Conservation (phyloP, 345 rosid genomes). For the Pseudoturritis turrita region DNA sequence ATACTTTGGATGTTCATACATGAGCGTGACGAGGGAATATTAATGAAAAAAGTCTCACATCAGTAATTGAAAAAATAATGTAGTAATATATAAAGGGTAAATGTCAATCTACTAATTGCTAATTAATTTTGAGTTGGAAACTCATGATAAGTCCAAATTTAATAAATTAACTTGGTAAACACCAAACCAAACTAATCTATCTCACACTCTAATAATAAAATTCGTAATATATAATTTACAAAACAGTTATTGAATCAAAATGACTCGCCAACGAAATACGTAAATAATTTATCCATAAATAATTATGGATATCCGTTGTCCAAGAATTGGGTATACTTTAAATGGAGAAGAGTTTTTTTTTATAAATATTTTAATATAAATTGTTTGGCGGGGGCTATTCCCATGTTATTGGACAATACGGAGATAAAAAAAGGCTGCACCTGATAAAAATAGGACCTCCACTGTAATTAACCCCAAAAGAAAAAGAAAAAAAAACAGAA, state of each 20-base stretch:
- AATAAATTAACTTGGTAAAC: too few species aligned
- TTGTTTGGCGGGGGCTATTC: slow-evolving; percentile 20
- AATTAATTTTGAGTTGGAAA: too few species aligned
- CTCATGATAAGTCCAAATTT: too few species aligned
- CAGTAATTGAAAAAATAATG: too few species aligned
- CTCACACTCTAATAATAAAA: too few species aligned
- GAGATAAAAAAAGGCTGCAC: slow-evolving; percentile 24
- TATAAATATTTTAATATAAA: neutral
- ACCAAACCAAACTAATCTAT: too few species aligned
- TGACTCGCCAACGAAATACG: neutral
- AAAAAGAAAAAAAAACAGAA: neutral
- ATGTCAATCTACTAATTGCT: too few species aligned
- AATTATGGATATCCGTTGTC: neutral
- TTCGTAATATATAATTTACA: neutral
- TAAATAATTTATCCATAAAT: neutral
- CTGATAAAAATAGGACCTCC: neutral
- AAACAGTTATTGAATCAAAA: neutral
- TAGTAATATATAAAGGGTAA: too few species aligned
- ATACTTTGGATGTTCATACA: too few species aligned
- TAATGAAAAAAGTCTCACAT: too few species aligned
- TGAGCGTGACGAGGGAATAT: too few species aligned
- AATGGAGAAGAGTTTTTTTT: neutral
- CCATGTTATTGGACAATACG: slow-evolving; percentile 33
- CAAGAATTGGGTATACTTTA: slow-evolving; percentile 23
- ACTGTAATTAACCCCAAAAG: neutral